Base-by-base conservation (phyloP, 805 yeast genomes). In the Candida dajiaensis region DNA sequence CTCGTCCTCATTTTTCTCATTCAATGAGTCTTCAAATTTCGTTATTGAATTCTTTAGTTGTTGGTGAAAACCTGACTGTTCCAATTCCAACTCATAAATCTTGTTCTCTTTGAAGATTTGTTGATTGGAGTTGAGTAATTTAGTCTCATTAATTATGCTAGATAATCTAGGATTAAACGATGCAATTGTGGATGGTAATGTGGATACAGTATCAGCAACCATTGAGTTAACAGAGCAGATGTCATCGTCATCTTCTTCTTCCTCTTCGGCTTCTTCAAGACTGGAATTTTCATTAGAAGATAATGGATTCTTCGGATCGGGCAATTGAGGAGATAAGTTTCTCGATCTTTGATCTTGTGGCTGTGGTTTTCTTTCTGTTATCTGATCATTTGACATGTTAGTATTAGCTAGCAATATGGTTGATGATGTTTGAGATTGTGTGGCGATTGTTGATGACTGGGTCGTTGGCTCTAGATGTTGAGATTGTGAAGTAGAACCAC, bases 11-110 rank as follows among this genome's bases (percentile, higher is more conserved):
- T 26, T 28, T 2, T 6, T 25, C 8, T 23, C 16, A 6, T 23
- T 38, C 25, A 47, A 41, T 15, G 37, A 48, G 7, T 40, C 46
- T 48, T 59, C 61, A 46, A 52, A 48, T 47, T 52, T 57, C 47
- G 42, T 23, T 15, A 59, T 40, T 2, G 61, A 16, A 16, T n/a
- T 33, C 20, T 11, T 33, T 33, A 33, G 11, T 16, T n/a, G 20
- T 33, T 18, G 18, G 20, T 33, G n/a, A 12, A 33, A 33, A 3
- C 36, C 36, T 5, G 18, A 18, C 11, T 33, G 20, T 33, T 33
- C 36, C 20, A 33, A 8, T 18, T 18, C 36, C 36, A 33, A 33
- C 9, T 33, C 36, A 5, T 11, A 11, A 16, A 33, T 33, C 36
- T 33, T 33, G 20, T 16, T 33, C 36, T 33, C 36, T 9, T 33